phyloP scores from a whole-genome alignment of 345 rosid genomes.

The Populus pruinosa region DNA sequence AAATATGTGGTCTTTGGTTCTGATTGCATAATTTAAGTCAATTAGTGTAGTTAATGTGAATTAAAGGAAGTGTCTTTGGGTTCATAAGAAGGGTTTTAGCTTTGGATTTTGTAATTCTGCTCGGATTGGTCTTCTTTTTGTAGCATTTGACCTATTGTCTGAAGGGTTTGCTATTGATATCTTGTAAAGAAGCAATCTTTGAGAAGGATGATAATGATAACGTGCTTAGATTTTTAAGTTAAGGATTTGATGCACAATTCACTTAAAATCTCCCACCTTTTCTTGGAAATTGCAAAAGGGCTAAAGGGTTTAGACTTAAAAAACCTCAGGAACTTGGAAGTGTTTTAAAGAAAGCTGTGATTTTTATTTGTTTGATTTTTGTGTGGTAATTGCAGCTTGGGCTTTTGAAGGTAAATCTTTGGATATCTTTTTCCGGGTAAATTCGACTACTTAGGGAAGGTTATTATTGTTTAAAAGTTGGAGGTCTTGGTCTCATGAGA shows the following conservation, averaged over 20 bases:
- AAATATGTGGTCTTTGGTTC: neutral
- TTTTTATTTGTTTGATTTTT: slow-evolving; percentile 23
- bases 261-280: slow-evolving; percentile 12
- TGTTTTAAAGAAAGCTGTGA: neutral
- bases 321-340: neutral
- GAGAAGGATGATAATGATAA: neutral
- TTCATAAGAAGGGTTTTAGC: neutral
- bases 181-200: neutral
- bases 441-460: slow-evolving; percentile 48
- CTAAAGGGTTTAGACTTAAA: neutral
- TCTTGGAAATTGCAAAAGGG: neutral
- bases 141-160: neutral
- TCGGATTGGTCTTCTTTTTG: neutral
- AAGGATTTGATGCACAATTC: neutral
- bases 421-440: slow-evolving; percentile 41
- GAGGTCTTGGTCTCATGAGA: slow-evolving; percentile 87
- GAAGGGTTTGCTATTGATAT: neutral
- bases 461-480: slow-evolving; percentile 59
- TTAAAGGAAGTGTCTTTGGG: neutral
- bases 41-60: neutral
- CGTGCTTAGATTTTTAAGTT: neutral
- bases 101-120: neutral
- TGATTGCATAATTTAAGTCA: neutral
- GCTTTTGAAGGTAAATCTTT: slow-evolving; percentile 40
- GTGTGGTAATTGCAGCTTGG: slow-evolving; percentile 53